Conservation (phyloP, 805 yeast species). For the Hyphopichia homilentoma region DNA sequence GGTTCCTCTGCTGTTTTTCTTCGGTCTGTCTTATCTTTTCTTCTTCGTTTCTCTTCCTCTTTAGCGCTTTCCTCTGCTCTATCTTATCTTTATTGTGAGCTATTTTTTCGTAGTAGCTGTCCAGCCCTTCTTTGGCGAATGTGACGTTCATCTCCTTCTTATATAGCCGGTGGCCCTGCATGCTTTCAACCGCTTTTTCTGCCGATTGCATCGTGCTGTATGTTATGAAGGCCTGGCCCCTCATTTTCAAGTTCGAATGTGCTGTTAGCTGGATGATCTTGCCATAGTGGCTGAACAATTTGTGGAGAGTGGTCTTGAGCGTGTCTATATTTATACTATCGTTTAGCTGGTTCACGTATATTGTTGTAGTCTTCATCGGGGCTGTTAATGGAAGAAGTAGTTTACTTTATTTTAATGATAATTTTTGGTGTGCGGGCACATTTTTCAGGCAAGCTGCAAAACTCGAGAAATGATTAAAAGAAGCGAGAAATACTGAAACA, state of each 20-base stretch:
- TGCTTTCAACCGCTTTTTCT: slow-evolving; percentile 37
- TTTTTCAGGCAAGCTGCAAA: too few species aligned
- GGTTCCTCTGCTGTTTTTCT: slow-evolving; percentile 9
- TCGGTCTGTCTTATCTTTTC: slow-evolving; percentile 4
- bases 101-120: slow-evolving; percentile 18
- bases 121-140: slow-evolving; percentile 44
- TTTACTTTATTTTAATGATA: background rate
- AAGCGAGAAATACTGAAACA: too few species aligned
- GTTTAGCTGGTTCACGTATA: slow-evolving; percentile 71
- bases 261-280: slow-evolving; percentile 50
- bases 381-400: background rate
- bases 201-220: slow-evolving; percentile 44
- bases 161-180: slow-evolving; percentile 40
- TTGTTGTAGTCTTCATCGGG: slow-evolving; percentile 13
- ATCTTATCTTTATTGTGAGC: slow-evolving; percentile 16
- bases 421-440: background rate
- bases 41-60: slow-evolving; percentile 10
- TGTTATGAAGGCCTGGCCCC: slow-evolving; percentile 82
- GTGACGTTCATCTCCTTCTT: slow-evolving; percentile 47
- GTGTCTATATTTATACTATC: slow-evolving; percentile 59
- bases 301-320: slow-evolving; percentile 41
- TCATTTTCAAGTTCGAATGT: slow-evolving; percentile 57
- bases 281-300: slow-evolving; percentile 44
- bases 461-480: too few species aligned
- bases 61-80: slow-evolving; percentile 15